These are phyloP conservation scores for Penicillium decumbens DNA, from an alignment of 2,329 filamentous ascomycete genomes.

Conservation along the genomic window DNA sequence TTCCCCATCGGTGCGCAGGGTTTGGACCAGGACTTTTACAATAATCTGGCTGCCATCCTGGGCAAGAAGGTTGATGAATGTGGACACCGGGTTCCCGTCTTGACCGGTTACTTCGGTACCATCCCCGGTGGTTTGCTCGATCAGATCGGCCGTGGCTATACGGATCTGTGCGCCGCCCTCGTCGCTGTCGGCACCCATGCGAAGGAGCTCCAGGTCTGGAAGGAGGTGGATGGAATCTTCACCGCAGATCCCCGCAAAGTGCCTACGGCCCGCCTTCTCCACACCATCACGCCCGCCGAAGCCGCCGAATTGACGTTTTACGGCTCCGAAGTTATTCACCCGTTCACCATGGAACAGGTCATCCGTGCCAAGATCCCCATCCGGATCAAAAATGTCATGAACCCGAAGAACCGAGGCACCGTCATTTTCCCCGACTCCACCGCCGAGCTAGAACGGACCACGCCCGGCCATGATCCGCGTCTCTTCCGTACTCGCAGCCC, in stretches of 20 bases:
- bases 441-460: constrained; percentile 48
- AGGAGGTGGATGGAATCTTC: constrained; percentile 96
- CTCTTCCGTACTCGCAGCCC: constrained; percentile 47
- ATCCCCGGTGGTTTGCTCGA: constrained; percentile 87
- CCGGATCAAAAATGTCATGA: constrained; percentile 66
- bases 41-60: constrained; percentile 57
- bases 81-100: constrained; percentile 64
- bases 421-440: constrained; percentile 68
- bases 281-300: constrained; percentile 86
- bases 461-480: constrained; percentile 56
- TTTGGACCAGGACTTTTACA: constrained; percentile 67
- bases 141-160: constrained; percentile 91
- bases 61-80: constrained; percentile 62
- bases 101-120: constrained; percentile 92
- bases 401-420: constrained; percentile 59
- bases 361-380: constrained; percentile 63
- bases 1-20: constrained; percentile 52
- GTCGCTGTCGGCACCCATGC: constrained; percentile 85
- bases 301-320: constrained; percentile 94
- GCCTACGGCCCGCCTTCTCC: constrained; percentile 83
- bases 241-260: constrained; percentile 81
- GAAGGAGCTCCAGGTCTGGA: constrained; percentile 93
- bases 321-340: constrained; percentile 94
- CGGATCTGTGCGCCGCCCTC: constrained; percentile 88
- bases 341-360: constrained; percentile 95